phyloP scores from a whole-genome alignment of 2,329 filamentous ascomycete genomes.

The Claviceps quebecensis region DNA sequence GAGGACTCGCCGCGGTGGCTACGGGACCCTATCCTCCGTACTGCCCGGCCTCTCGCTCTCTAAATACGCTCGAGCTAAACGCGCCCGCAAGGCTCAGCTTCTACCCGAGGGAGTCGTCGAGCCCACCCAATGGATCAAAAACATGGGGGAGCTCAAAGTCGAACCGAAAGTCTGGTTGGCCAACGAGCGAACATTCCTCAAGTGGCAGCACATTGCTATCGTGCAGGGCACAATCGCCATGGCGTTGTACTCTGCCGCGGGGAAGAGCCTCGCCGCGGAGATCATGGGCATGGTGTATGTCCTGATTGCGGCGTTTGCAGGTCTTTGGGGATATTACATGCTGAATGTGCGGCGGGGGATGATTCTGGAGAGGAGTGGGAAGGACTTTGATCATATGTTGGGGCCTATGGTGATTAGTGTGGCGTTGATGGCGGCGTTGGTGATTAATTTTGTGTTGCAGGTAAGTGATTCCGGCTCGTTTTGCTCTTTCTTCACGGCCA shows the following conservation, averaged over 20 bases:
- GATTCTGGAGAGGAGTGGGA: conserved; percentile 75
- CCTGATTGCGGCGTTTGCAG: conserved; percentile 66
- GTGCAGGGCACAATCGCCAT: conserved; percentile 74
- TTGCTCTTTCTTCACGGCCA: background rate
- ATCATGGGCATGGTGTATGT: conserved; percentile 75
- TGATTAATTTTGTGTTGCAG: conserved; percentile 83
- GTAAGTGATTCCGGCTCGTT: conserved; percentile 28
- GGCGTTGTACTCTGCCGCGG: conserved; percentile 78
- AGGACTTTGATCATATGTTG: conserved; percentile 80
- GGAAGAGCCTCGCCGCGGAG: conserved; percentile 61
- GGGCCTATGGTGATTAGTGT: conserved; percentile 75
- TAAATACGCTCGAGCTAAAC: conserved; percentile 51
- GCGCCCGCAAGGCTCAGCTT: conserved; percentile 39
- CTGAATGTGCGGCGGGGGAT: conserved; percentile 61
- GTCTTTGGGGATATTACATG: conserved; percentile 76
- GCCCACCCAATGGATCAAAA: conserved; percentile 84
- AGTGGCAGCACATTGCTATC: conserved; percentile 93
- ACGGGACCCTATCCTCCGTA: conserved; percentile 52
- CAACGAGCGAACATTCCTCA: conserved; percentile 95
- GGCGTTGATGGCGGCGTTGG: conserved; percentile 62
- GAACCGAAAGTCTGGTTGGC: conserved; percentile 98
- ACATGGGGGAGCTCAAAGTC: conserved; percentile 78
- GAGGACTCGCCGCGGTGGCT: conserved; percentile 17
- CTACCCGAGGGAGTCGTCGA: conserved; percentile 72
- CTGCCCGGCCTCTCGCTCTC: conserved; percentile 74